Evolutionary conservation across 805 yeast genomes (phyloP).

Genomic region (Lipomyces chichibuensis): DNA sequence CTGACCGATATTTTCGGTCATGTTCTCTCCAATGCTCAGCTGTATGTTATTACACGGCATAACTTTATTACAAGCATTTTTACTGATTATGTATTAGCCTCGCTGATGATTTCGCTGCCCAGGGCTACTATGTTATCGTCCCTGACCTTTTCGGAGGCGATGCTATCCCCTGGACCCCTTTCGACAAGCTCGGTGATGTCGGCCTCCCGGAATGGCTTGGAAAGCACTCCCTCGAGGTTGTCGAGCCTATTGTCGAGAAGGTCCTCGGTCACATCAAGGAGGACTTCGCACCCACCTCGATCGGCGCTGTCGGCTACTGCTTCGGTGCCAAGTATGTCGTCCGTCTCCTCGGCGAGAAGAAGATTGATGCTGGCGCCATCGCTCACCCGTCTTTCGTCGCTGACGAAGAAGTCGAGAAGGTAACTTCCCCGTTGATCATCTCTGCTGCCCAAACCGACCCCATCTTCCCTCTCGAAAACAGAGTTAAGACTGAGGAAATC

Average conservation of each 20-base stretch:
- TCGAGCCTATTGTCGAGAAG: slow-evolving; percentile 53
- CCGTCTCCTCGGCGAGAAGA: slow-evolving; percentile 50
- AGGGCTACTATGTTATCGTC: slow-evolving; percentile 65
- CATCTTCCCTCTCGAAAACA: slow-evolving; percentile 64
- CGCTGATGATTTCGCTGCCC: slow-evolving; percentile 56
- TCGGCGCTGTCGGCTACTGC: slow-evolving; percentile 76
- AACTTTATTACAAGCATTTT: not conserved
- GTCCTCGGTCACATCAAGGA: slow-evolving; percentile 53
- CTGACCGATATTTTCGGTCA: slow-evolving; percentile 71
- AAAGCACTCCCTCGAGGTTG: slow-evolving; percentile 55
- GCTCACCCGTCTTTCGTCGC: slow-evolving; percentile 83
- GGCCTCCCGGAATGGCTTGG: slow-evolving; percentile 54
- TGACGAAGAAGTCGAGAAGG: slow-evolving; percentile 63
- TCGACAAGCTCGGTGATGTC: slow-evolving; percentile 30
- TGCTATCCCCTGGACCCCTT: slow-evolving; percentile 46
- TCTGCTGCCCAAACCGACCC: slow-evolving; percentile 71
- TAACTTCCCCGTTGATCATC: slow-evolving; percentile 67
- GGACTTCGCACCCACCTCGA: slow-evolving; percentile 52
- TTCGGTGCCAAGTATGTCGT: slow-evolving; percentile 77
- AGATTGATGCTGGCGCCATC: slow-evolving; percentile 64
- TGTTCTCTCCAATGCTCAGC: slow-evolving; percentile 56
- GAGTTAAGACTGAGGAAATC: slow-evolving; percentile 62
- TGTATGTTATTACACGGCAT: slow-evolving; percentile 39
- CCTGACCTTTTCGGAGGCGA: slow-evolving; percentile 76
- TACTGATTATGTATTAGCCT: slow-evolving; percentile 31